Evolutionary conservation across 2,329 filamentous ascomycete genomes (phyloP).

Genomic region (Zymoseptoria crescenta): DNA sequence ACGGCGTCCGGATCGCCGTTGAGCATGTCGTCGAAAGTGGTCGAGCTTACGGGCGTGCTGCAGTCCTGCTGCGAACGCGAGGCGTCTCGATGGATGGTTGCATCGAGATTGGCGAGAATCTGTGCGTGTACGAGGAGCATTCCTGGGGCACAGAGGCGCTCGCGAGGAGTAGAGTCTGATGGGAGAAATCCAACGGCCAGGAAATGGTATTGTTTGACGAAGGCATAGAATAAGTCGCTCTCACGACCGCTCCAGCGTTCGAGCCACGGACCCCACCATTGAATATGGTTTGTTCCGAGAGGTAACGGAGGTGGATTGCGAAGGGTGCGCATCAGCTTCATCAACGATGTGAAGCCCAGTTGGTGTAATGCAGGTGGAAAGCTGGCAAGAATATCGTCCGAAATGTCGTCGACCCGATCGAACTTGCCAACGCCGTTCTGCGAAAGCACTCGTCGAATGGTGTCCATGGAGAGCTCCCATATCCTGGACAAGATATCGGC

Average conservation of each 20-base stretch:
- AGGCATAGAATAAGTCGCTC: conserved; percentile 85
- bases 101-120: conserved; percentile 68
- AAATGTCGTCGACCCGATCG: conserved; percentile 36
- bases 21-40: conserved; percentile 57
- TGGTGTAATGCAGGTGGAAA: conserved; percentile 62
- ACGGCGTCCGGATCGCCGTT: conserved; percentile 59
- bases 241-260: conserved; percentile 80
- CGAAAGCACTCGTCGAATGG: conserved; percentile 63
- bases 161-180: conserved; percentile 42
- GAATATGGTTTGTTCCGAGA: conserved; percentile 61
- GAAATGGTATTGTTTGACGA: conserved; percentile 79
- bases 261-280: conserved; percentile 80
- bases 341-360: conserved; percentile 55
- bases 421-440: conserved; percentile 56
- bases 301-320: conserved; percentile 59
- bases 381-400: conserved; percentile 50
- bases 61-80: conserved; percentile 40
- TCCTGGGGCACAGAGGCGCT: conserved; percentile 61
- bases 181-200: conserved; percentile 58
- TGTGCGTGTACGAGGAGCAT: conserved; percentile 77
- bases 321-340: conserved; percentile 51
- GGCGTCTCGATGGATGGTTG: conserved; percentile 70
- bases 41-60: conserved; percentile 32
- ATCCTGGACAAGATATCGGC: conserved; percentile 75
- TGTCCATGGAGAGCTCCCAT: conserved; percentile 64